These are phyloP conservation scores for Polyplosphaeria fusca DNA, from an alignment of 495 filamentous ascomycete species.

Conservation along the genomic window DNA sequence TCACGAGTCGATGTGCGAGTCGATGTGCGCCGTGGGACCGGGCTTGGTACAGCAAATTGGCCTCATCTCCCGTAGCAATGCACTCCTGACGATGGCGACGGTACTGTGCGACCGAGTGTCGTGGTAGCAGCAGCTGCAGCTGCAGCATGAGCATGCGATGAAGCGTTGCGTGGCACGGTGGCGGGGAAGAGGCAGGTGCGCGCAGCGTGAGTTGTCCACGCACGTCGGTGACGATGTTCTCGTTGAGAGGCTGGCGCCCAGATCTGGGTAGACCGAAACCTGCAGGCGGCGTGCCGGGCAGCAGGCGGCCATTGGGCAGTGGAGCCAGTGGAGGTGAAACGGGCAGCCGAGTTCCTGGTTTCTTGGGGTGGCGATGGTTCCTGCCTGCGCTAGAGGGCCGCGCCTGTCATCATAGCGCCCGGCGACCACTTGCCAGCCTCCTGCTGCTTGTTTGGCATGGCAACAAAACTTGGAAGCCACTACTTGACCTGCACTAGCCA, in stretches of 20 bases:
- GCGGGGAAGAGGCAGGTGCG: too few species aligned
- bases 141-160: too few species aligned
- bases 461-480: constrained; percentile 11
- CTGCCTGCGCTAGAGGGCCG: not conserved
- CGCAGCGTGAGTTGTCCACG: not conserved
- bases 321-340: not conserved
- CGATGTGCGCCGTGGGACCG: too few species aligned
- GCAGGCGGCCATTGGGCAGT: too few species aligned
- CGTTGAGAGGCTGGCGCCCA: too few species aligned
- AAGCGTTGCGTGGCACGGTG: too few species aligned
- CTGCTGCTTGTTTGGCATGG: not conserved
- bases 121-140: too few species aligned
- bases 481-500: constrained; percentile 3
- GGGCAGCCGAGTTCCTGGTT: not conserved
- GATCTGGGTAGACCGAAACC: too few species aligned
- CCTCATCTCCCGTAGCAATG: not conserved
- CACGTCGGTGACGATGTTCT: not conserved
- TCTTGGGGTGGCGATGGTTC: constrained; percentile 2
- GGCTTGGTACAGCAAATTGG: not conserved
- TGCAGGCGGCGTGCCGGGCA: too few species aligned
- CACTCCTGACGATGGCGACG: too few species aligned
- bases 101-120: too few species aligned
- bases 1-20: not conserved
- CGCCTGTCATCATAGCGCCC: not conserved
- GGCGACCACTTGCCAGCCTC: not conserved